Percentiles rank a stretch among this genome's conserved stretches.
Evolutionary conservation across 1,284 basidiomycete species (phyloP).

Genomic region (Amylostereum areolatum): DNA sequence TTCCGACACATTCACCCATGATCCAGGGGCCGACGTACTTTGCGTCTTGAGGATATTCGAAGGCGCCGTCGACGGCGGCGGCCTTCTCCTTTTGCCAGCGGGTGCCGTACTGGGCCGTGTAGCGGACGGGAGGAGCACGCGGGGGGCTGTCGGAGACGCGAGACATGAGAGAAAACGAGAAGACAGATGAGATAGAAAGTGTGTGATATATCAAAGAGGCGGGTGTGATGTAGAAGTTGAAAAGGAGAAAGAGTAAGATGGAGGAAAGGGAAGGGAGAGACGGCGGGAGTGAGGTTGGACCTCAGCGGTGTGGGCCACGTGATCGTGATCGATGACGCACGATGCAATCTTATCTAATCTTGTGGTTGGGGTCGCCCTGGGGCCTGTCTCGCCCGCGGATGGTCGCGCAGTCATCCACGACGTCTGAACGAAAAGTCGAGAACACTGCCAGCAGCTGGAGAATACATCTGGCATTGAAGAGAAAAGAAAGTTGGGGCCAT

Average conservation of each 20-base stretch:
- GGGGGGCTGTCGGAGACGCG: slow-evolving; percentile 42
- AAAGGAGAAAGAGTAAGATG: not conserved
- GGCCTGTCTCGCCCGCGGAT: no score
- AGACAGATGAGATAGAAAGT: slow-evolving; percentile 3
- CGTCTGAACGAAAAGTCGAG: no score
- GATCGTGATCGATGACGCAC: not conserved
- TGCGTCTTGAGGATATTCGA: slow-evolving; percentile 71
- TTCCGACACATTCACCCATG: slow-evolving; percentile 93
- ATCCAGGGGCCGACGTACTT: slow-evolving; percentile 75
- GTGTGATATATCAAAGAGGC: not conserved
- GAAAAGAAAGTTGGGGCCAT: no score
- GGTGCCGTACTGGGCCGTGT: slow-evolving; percentile 63
- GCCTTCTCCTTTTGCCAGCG: slow-evolving; percentile 82
- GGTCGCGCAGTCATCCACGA: no score
- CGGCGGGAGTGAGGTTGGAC: not conserved
- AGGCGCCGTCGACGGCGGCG: slow-evolving; percentile 59
- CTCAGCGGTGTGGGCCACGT: not conserved
- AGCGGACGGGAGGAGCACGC: slow-evolving; percentile 60
- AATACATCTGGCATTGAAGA: no score
- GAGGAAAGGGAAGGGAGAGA: not conserved
- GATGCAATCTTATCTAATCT: no score
- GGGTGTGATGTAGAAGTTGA: not conserved
- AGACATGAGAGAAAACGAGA: slow-evolving; percentile 3
- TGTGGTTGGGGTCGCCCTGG: no score
- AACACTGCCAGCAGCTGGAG: no score